Percentiles rank a stretch among this genome's conserved stretches.
phyloP scores from a whole-genome alignment of 257 asterid genomes.

The Plantago elongata region DNA sequence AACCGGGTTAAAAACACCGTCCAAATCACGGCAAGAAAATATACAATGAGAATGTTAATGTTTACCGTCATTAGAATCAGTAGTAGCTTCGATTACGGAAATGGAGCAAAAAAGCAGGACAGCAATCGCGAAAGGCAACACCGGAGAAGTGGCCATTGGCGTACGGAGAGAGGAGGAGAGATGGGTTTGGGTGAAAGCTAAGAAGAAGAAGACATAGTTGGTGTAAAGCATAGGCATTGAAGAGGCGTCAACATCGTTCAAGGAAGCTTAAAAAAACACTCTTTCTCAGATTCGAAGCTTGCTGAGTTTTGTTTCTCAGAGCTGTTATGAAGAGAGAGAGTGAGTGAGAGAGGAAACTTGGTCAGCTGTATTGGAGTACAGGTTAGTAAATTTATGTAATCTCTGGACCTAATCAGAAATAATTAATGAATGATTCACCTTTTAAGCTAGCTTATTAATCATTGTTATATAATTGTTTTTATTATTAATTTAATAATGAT shows the following conservation, averaged over 20 bases:
- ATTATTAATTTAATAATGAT: too few species aligned
- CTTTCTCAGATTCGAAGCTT: conserved; percentile 63
- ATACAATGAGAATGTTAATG: conserved; percentile 2
- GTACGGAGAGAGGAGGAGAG: conserved; percentile 6
- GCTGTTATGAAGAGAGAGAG: conserved; percentile 30
- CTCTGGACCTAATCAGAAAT: too few species aligned
- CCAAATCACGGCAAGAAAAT: conserved; percentile 18
- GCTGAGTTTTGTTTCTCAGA: conserved; percentile 17
- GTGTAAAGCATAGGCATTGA: neutral
- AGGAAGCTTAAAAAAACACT: conserved; percentile 25
- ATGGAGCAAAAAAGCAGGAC: conserved; percentile 22
- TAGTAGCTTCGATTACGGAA: conserved; percentile 32
- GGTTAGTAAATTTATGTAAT: too few species aligned
- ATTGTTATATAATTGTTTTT: too few species aligned
- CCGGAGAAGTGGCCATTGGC: neutral
- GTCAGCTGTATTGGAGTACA: too few species aligned
- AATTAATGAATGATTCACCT: too few species aligned
- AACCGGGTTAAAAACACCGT: too few species aligned
- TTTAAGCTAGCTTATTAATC: too few species aligned
- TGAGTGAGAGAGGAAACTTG: too few species aligned
- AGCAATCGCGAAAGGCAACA: conserved; percentile 21
- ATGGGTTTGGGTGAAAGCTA: conserved; percentile 14
- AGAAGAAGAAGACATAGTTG: conserved; percentile 16
- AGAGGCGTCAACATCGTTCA: conserved; percentile 50
- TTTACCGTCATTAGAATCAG: conserved; percentile 75